These are phyloP conservation scores for Talaromyces adpressus DNA, from an alignment of 495 filamentous ascomycete genomes.

Conservation along the genomic window DNA sequence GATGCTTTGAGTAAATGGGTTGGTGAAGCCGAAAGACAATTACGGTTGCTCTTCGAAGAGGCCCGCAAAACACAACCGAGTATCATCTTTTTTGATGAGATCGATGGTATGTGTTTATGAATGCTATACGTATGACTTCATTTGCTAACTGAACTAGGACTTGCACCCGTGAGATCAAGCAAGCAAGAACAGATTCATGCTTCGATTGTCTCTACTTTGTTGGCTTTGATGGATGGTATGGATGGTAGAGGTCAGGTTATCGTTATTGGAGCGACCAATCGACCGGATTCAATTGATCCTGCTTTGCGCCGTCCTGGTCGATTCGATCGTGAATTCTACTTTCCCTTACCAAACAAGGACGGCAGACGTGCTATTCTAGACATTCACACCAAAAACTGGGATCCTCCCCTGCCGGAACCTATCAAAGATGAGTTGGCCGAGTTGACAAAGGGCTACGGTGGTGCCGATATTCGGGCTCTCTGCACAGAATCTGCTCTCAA, in stretches of 20 bases:
- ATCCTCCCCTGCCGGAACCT: conserved; percentile 58
- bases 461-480: conserved; percentile 87
- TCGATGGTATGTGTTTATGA: conserved; percentile 58
- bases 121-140: too few relatives aligned
- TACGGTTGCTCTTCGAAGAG: conserved; percentile 91
- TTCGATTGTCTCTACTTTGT: conserved; percentile 89
- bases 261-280: conserved; percentile 95
- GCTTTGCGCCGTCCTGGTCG: conserved; percentile 94
- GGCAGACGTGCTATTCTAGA: conserved; percentile 80
- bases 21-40: conserved; percentile 91
- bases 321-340: conserved; percentile 97
- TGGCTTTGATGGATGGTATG: conserved; percentile 99
- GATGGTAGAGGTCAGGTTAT: conserved; percentile 96
- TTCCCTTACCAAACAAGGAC: conserved; percentile 76
- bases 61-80: conserved; percentile 90
- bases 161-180: conserved; percentile 91
- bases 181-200: conserved; percentile 99
- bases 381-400: conserved; percentile 94
- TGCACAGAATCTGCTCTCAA: conserved; percentile 99
- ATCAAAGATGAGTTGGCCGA: conserved; percentile 83
- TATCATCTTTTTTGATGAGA: conserved; percentile 99
- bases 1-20: conserved; percentile 99
- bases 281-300: conserved; percentile 96
- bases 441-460: conserved; percentile 91
- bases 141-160: conserved; percentile 27